phyloP scores from a whole-genome alignment of 2,329 filamentous ascomycete genomes.

The Stemphylium beticola region DNA sequence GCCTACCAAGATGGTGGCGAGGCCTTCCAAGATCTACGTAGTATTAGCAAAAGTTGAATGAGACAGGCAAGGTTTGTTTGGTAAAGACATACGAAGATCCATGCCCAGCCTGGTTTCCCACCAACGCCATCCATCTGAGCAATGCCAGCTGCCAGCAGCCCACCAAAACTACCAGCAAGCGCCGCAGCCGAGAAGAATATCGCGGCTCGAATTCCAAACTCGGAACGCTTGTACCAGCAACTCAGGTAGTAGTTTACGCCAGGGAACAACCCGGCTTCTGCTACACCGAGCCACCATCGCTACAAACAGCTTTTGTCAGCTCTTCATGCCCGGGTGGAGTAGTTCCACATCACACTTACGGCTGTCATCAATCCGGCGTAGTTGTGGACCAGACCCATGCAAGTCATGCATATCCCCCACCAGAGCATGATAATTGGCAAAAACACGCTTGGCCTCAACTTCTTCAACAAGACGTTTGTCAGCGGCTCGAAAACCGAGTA shows the following conservation, averaged over 20 bases:
- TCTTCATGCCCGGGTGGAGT: not conserved
- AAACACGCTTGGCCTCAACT: conserved; percentile 76
- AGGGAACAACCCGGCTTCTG: conserved; percentile 71
- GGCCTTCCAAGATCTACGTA: conserved; percentile 65
- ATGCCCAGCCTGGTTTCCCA: conserved; percentile 51
- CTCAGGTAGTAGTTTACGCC: conserved; percentile 78
- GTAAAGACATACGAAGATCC: conserved; percentile 51
- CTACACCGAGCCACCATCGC: conserved; percentile 70
- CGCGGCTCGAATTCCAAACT: conserved; percentile 80
- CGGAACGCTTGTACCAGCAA: conserved; percentile 81
- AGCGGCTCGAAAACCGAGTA: conserved; percentile 80
- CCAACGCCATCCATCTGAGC: conserved; percentile 71
- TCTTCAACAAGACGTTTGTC: conserved; percentile 82
- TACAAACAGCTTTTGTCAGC: conserved; percentile 11
- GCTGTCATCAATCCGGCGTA: conserved; percentile 71
- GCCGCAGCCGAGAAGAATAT: conserved; percentile 86
- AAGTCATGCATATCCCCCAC: conserved; percentile 70
- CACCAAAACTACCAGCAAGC: conserved; percentile 78
- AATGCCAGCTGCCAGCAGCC: conserved; percentile 74
- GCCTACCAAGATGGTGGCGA: conserved; percentile 72
- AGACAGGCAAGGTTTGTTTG: too few species aligned
- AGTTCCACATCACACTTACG: conserved; percentile 17
- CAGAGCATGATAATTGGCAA: conserved; percentile 78
- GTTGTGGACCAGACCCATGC: conserved; percentile 69
- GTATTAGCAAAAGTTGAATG: not conserved